Evolutionary conservation across 1,284 basidiomycete genomes (phyloP).

Genomic region (Coniophora puteana): DNA sequence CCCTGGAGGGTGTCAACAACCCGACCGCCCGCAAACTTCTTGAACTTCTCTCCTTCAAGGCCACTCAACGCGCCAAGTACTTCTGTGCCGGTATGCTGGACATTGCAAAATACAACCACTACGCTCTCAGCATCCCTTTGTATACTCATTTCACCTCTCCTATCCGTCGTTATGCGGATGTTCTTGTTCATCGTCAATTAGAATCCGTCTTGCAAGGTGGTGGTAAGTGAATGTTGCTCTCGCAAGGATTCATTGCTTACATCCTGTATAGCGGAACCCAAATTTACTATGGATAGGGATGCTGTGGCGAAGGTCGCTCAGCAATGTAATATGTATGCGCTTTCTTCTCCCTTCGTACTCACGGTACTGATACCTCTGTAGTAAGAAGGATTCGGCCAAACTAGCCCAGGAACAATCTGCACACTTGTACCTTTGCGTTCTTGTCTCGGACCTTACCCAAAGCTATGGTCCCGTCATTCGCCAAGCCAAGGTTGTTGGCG

Average conservation of each 20-base stretch:
- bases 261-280: constrained; percentile 55
- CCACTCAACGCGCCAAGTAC: constrained; percentile 92
- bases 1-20: constrained; percentile 73
- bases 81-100: constrained; percentile 99
- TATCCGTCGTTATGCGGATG: constrained; percentile 91
- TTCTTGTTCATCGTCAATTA: constrained; percentile 95
- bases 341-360: constrained; percentile 5
- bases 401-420: constrained; percentile 96
- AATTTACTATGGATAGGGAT: constrained; percentile 96
- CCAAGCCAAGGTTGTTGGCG: constrained; percentile 89
- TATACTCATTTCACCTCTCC: constrained; percentile 98
- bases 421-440: constrained; percentile 92
- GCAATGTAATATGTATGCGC: constrained; percentile 88
- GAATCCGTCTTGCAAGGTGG: constrained; percentile 82
- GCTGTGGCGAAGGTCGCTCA: constrained; percentile 97
- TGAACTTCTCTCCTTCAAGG: constrained; percentile 82
- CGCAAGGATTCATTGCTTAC: constrained; percentile 5
- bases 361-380: constrained; percentile 28
- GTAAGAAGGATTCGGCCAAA: constrained; percentile 86
- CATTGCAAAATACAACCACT: constrained; percentile 97
- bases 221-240: constrained; percentile 42
- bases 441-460: constrained; percentile 90
- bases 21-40: constrained; percentile 71
- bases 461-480: constrained; percentile 94
- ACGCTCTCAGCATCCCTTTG: constrained; percentile 85